Percentiles rank a stretch among this genome's conserved stretches.
These are phyloP conservation scores for Phellinidium pouzarii DNA, from an alignment of 1,284 basidiomycete species.

Conservation along the genomic window DNA sequence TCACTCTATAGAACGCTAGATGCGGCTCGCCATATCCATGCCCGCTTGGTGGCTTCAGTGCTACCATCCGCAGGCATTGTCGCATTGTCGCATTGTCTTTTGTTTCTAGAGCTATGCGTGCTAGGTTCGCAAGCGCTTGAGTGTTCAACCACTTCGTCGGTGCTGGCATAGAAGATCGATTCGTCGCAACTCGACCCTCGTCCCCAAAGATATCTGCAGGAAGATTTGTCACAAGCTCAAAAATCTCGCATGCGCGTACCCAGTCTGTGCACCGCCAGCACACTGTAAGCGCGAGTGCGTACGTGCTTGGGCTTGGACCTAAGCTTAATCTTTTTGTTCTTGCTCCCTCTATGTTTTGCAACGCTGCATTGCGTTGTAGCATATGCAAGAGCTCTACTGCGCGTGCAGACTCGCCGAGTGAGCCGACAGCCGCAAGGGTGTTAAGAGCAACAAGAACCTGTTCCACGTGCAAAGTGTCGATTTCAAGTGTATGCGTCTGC, in stretches of 20 bases:
- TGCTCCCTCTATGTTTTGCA: slow-evolving; percentile 38
- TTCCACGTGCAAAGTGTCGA: slow-evolving; percentile 50
- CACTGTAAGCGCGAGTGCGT: slow-evolving; percentile 46
- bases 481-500: slow-evolving; percentile 30
- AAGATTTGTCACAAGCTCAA: slow-evolving; percentile 15
- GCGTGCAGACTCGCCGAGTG: slow-evolving; percentile 28
- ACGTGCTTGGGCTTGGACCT: slow-evolving; percentile 43
- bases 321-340: slow-evolving; percentile 32
- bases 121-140: slow-evolving; percentile 44
- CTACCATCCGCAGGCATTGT: slow-evolving; percentile 50
- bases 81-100: slow-evolving; percentile 42
- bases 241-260: slow-evolving; percentile 41
- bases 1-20: slow-evolving; percentile 4
- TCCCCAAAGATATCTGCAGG: slow-evolving; percentile 6
- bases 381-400: slow-evolving; percentile 55
- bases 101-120: slow-evolving; percentile 46
- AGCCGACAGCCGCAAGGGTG: slow-evolving; percentile 33
- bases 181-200: neutral
- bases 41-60: slow-evolving; percentile 18
- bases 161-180: neutral
- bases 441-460: slow-evolving; percentile 48
- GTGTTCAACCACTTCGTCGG: slow-evolving; percentile 31
- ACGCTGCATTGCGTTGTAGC: slow-evolving; percentile 37
- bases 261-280: slow-evolving; percentile 60
- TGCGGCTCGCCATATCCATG: slow-evolving; percentile 9